phyloP scores from a whole-genome alignment of 805 yeast species.

The Monosporozyma yasuniensis region DNA sequence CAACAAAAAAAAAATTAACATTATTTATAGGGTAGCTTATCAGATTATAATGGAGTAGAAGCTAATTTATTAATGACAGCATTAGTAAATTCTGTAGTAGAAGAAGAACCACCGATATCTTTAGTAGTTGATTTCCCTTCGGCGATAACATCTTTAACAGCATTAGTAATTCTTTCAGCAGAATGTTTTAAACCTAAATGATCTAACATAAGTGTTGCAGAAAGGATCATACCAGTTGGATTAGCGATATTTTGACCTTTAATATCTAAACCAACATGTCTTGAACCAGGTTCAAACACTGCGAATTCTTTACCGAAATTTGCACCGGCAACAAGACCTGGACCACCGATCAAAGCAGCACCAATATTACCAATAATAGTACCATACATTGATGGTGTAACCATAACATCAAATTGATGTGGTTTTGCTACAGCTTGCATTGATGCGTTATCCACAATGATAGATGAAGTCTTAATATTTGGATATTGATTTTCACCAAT shows the following conservation, averaged over 20 bases:
- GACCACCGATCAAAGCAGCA: constrained; percentile 91
- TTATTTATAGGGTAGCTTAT: neutral
- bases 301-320: constrained; percentile 97
- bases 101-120: constrained; percentile 84
- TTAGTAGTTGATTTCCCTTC: constrained; percentile 80
- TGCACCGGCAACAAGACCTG: constrained; percentile 98
- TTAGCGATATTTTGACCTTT: constrained; percentile 91
- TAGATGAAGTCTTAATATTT: constrained; percentile 72
- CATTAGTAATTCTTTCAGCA: constrained; percentile 81
- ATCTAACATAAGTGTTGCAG: constrained; percentile 85
- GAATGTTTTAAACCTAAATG: constrained; percentile 81
- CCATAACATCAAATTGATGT: constrained; percentile 95
- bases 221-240: constrained; percentile 95
- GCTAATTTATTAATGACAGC: constrained; percentile 70
- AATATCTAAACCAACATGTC: constrained; percentile 97
- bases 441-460: constrained; percentile 97
- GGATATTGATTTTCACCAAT: constrained; percentile 83
- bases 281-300: constrained; percentile 98
- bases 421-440: constrained; percentile 99
- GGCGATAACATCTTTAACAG: constrained; percentile 81
- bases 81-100: constrained; percentile 90
- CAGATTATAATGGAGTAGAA: constrained; percentile 1
- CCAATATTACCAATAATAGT: constrained; percentile 95
- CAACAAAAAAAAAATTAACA: too few relatives aligned
- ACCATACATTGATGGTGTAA: constrained; percentile 97